Evolutionary conservation across 1,284 basidiomycete species (phyloP).

Genomic region (Apiotrichum laibachii): DNA sequence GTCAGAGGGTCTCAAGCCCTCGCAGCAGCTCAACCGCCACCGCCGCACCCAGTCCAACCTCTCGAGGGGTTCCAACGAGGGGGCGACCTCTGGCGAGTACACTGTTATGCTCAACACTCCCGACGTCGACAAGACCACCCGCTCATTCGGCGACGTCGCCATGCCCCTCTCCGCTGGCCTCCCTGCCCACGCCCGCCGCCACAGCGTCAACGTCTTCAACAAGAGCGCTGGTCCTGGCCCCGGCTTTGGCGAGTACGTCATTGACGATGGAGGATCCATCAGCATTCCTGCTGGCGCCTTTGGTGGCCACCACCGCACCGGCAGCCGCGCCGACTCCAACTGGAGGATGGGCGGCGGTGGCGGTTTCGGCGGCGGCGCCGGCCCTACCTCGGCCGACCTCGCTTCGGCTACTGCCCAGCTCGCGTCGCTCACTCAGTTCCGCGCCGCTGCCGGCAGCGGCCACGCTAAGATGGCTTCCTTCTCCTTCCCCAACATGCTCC

Average conservation of each 20-base stretch:
- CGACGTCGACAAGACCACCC: slow-evolving; percentile 13
- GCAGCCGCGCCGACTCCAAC: slow-evolving; percentile 57
- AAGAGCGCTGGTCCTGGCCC: slow-evolving; percentile 32
- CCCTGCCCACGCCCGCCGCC: slow-evolving; percentile 78
- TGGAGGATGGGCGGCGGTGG: slow-evolving; percentile 75
- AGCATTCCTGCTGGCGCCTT: slow-evolving; percentile 40
- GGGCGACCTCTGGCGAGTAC: slow-evolving; percentile 3
- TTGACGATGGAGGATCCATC: slow-evolving; percentile 39
- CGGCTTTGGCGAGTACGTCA: slow-evolving; percentile 37
- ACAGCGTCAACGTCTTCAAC: slow-evolving; percentile 80
- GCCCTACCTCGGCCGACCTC: slow-evolving; percentile 63
- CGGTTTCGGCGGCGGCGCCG: slow-evolving; percentile 62
- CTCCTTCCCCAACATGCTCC: slow-evolving; percentile 94
- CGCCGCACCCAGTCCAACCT: slow-evolving; percentile 79
- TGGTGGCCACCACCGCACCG: slow-evolving; percentile 65
- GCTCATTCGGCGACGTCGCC: slow-evolving; percentile 32
- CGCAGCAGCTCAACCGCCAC: slow-evolving; percentile 57
- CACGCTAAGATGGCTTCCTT: slow-evolving; percentile 97
- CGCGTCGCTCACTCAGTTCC: slow-evolving; percentile 93
- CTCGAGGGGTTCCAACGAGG: slow-evolving; percentile 39
- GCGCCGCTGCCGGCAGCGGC: slow-evolving; percentile 88
- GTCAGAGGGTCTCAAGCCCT: slow-evolving; percentile 62
- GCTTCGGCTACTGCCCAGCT: slow-evolving; percentile 89
- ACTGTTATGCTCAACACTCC: slow-evolving; percentile 34
- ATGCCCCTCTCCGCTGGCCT: slow-evolving; percentile 47